These are phyloP conservation scores for Apiotrichum gamsii DNA, from an alignment of 1,284 basidiomycete genomes.

Conservation along the genomic window DNA sequence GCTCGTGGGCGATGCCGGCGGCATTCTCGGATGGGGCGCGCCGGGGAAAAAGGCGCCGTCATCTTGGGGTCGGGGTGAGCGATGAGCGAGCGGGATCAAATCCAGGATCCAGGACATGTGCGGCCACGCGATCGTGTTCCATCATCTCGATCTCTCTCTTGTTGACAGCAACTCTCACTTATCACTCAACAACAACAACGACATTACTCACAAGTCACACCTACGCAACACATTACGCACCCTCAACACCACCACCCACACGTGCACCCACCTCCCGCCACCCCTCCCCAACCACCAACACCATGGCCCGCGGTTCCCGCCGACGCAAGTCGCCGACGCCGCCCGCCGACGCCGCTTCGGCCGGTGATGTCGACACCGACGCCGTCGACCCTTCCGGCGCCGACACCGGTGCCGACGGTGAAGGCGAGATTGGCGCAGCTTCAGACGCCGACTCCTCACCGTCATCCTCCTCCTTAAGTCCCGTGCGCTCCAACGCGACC, in stretches of 20 bases:
- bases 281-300: not conserved
- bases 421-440: not conserved
- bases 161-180: not conserved
- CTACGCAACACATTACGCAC: not conserved
- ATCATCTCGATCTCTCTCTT: not conserved
- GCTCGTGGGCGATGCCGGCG: no score
- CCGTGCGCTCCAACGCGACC: constrained; percentile 10
- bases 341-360: constrained; percentile 1
- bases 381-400: not conserved
- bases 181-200: not conserved
- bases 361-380: not conserved
- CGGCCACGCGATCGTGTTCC: no score
- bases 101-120: no score
- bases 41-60: no score
- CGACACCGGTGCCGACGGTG: not conserved
- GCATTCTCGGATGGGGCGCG: no score
- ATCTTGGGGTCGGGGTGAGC: no score
- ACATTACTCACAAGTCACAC: not conserved
- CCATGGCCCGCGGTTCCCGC: constrained; percentile 2
- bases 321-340: constrained; percentile 13
- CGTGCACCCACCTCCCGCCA: no score
- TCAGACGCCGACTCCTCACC: no score
- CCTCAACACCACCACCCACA: no score
- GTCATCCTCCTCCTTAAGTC: constrained; percentile 11
- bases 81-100: no score